Base-by-base conservation (phyloP, 2,329 filamentous ascomycete genomes). In the Dothistroma pini region DNA sequence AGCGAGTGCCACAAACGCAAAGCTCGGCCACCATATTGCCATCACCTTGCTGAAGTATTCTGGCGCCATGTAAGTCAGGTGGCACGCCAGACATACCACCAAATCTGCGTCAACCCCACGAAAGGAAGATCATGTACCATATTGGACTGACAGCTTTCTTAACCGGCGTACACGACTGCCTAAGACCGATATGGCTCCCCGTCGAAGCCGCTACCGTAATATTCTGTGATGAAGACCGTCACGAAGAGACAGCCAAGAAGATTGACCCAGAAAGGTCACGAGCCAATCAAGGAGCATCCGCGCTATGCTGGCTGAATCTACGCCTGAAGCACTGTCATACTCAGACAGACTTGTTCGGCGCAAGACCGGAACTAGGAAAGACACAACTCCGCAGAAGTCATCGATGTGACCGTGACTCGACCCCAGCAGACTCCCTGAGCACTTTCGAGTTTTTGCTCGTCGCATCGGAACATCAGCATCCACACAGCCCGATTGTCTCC, bases 81-180 rank as follows among this genome's bases (percentile, higher is more conserved):
- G 85, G 50, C 80, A 78, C 0, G 81, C 81, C 29, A 85, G 72
- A 60, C 81, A 84, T 2, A 86, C 83, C 0, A 86, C 78, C 83
- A 82, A 85, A 71, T 85, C 85, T 66, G 70, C 70, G 3, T 82
- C 80, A 49, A 86, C 83, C 0, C 74, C 83, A 48, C 81, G 77
- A 0, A 0, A 85, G 71, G 67, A 86, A 83, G 55, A 85, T 81
- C 60, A 80, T 77, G 54, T 82, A 79, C 74, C 81, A 82, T 3
- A 75, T 66, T 0, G 82, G 82, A 0, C 71, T 75, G 11, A 83
- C 70, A 62, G 78, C 79, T 63, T 85, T 85, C 21, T 76, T 75
- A 10, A 10, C 75, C 80, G 0, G 80, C 78, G 55, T 80, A 81
- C 1, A 73, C 69, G 25, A 82, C 74, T 1, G 78, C 79, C 56